phyloP scores from a whole-genome alignment of 2,329 filamentous ascomycete genomes.

The Botrytis galanthina region DNA sequence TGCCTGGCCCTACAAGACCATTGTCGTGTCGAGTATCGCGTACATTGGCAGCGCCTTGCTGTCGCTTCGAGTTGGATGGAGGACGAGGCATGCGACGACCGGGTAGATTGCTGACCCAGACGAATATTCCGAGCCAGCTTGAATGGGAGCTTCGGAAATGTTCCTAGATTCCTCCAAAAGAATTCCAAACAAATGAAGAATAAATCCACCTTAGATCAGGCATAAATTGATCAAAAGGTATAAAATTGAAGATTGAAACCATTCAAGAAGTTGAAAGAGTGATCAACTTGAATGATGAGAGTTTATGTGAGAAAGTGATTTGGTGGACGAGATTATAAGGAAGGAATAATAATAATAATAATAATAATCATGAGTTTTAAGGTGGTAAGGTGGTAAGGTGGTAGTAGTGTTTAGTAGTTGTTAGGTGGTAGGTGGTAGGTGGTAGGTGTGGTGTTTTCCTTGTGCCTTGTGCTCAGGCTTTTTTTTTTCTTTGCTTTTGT shows the following conservation, averaged over 20 bases:
- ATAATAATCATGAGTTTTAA: neutral
- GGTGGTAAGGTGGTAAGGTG: neutral
- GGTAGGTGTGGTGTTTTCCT: neutral
- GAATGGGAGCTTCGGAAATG: constrained; percentile 20
- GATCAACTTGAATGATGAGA: constrained; percentile 16
- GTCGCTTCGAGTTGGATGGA: constrained; percentile 38
- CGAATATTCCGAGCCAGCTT: constrained; percentile 38
- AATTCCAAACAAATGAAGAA: neutral
- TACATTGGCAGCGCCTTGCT: constrained; percentile 52
- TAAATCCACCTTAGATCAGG: constrained; percentile 4
- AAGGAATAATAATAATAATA: neutral
- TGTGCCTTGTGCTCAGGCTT: constrained; percentile 5
- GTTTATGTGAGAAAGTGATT: neutral
- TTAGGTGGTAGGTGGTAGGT: neutral
- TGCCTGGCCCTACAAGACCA: constrained; percentile 77
- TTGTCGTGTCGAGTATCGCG: constrained; percentile 80
- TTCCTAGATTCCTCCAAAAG: constrained; percentile 10
- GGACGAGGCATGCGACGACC: constrained; percentile 39
- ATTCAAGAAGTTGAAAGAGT: constrained; percentile 21
- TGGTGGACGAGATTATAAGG: neutral
- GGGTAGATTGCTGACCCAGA: constrained; percentile 38
- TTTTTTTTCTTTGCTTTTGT: neutral
- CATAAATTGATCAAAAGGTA: constrained; percentile 11
- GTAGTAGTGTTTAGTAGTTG: neutral
- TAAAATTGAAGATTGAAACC: neutral